Percentiles rank a stretch among this genome's conserved stretches.
Evolutionary conservation across 495 filamentous ascomycete species (phyloP).

Genomic region (Pseudoneurospora amorphoporcata): DNA sequence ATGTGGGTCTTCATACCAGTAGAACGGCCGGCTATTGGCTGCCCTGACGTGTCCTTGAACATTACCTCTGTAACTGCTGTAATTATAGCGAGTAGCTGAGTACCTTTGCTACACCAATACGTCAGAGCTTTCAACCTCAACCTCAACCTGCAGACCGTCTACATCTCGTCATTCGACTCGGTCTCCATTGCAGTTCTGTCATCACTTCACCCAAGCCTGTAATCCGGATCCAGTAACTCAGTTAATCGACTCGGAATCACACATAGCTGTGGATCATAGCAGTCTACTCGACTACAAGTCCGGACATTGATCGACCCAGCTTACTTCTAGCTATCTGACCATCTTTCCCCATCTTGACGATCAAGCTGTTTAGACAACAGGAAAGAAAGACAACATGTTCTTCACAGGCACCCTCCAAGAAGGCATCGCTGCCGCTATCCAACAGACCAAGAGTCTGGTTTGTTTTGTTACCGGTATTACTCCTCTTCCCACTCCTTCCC

Average conservation of each 20-base stretch:
- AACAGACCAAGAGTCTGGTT: constrained; percentile 39
- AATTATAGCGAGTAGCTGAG: not conserved
- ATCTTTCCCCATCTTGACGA: not conserved
- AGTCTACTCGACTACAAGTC: too few relatives aligned
- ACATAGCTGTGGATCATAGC: not conserved
- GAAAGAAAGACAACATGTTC: constrained; percentile 47
- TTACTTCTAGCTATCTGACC: not conserved
- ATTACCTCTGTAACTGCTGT: not conserved
- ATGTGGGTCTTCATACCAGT: not conserved
- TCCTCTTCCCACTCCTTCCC: not conserved
- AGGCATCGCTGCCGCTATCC: constrained; percentile 65
- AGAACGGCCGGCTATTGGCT: not conserved
- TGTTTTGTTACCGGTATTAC: constrained; percentile 40
- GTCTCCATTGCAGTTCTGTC: not conserved
- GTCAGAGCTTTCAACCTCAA: not conserved
- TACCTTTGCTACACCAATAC: not conserved
- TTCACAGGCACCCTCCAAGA: constrained; percentile 67
- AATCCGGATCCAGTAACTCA: not conserved
- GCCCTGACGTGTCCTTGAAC: not conserved
- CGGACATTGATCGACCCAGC: not conserved
- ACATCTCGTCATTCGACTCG: not conserved
- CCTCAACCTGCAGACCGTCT: not conserved
- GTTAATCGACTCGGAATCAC: not conserved
- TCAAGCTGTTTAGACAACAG: not conserved
- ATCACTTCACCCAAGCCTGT: not conserved